Conservation (phyloP, 495 filamentous ascomycete genomes). For the Podospora fimiseda region DNA sequence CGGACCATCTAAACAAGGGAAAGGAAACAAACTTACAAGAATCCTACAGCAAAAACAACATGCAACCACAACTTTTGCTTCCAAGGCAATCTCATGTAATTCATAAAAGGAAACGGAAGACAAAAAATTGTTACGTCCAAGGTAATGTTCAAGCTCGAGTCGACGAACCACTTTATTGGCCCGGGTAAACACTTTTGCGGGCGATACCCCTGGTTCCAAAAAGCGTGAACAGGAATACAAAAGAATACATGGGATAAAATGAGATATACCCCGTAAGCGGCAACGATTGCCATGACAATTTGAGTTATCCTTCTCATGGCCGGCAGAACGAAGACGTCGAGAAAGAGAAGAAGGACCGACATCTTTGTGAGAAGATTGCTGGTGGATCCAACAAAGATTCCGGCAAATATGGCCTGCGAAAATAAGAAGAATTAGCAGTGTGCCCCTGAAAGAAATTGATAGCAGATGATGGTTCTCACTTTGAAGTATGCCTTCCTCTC, state of each 20-base stretch:
- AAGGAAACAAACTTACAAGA: conserved; percentile 15
- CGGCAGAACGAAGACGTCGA: conserved; percentile 19
- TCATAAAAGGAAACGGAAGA: conserved; percentile 26
- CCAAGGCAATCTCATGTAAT: conserved; percentile 13
- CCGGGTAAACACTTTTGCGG: conserved; percentile 1
- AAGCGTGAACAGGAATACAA: conserved; percentile 11
- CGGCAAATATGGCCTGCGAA: neutral
- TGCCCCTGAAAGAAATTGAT: too few species aligned
- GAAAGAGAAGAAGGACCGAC: conserved; percentile 22
- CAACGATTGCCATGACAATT: conserved; percentile 9
- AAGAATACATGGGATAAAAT: conserved; percentile 8
- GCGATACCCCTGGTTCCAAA: conserved; percentile 9
- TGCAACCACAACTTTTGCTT: conserved; percentile 17
- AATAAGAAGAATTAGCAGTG: too few species aligned
- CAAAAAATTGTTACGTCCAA: conserved; percentile 27
- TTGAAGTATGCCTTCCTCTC: neutral
- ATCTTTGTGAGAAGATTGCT: conserved; percentile 23
- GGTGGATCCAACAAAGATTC: conserved; percentile 7
- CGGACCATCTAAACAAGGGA: too few species aligned
- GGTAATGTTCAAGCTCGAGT: conserved; percentile 15
- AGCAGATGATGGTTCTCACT: too few species aligned
- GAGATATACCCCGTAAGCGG: conserved; percentile 9
- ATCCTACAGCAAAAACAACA: conserved; percentile 15
- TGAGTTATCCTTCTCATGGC: conserved; percentile 7
- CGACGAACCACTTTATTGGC: neutral